Percentiles rank a stretch among this genome's conserved stretches.
Conservation (phyloP, 1,139 yeast genomes). For the Magnusiomyces clavatus region DNA sequence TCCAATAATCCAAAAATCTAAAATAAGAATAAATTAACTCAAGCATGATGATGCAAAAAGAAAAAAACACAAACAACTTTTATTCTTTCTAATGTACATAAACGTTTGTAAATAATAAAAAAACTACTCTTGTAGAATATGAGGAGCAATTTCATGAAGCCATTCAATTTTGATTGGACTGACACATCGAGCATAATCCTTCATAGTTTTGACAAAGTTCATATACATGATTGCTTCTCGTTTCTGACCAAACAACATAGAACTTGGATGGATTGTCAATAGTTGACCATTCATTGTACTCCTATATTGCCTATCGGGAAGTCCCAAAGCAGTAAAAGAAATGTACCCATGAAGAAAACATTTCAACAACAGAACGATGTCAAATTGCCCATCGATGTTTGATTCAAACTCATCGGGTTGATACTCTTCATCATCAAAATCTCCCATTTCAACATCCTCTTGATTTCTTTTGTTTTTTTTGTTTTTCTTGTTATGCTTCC, state of each 20-base stretch:
- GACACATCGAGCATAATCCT: slow-evolving; percentile 87
- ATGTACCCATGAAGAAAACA: slow-evolving; percentile 71
- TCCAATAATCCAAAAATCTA: too few relatives aligned
- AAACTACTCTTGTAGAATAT: slow-evolving; percentile 33
- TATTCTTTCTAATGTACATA: too few relatives aligned
- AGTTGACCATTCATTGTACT: slow-evolving; percentile 58
- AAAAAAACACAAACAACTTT: too few relatives aligned
- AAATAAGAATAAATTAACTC: too few relatives aligned
- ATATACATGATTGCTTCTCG: slow-evolving; percentile 88
- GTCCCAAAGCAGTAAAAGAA: slow-evolving; percentile 83
- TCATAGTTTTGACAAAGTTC: slow-evolving; percentile 87
- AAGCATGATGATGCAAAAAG: too few relatives aligned
- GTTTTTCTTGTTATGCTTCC: neutral
- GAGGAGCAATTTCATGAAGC: slow-evolving; percentile 81
- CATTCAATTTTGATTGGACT: slow-evolving; percentile 77
- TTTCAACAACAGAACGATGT: slow-evolving; percentile 57
- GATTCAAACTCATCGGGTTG: slow-evolving; percentile 14
- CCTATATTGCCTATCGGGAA: slow-evolving; percentile 90
- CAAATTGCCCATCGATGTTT: slow-evolving; percentile 27
- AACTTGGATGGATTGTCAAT: slow-evolving; percentile 87
- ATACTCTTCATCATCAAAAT: slow-evolving; percentile 11
- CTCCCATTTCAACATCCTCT: slow-evolving; percentile 21
- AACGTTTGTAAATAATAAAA: neutral
- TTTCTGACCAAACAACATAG: slow-evolving; percentile 73
- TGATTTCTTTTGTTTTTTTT: slow-evolving; percentile 10